Base-by-base conservation (phyloP, 805 yeast genomes). In the Cyberlindnera xishuangbannaensis region DNA sequence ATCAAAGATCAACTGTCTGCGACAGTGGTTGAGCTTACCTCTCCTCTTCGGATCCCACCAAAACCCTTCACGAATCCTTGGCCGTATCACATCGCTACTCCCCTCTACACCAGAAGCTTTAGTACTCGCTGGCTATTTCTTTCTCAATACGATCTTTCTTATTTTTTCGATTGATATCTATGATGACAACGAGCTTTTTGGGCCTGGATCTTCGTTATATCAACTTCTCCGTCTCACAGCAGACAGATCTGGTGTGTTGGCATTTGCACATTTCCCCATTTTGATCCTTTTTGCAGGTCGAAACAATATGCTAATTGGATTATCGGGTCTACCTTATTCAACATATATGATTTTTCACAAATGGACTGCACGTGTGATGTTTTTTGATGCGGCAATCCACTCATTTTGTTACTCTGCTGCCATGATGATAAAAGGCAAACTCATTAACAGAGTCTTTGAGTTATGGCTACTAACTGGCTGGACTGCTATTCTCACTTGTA, bases 321-420 rank as follows among this genome's bases (percentile, higher is more conserved):
- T 78, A 5, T 71, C 88, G 0, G 83, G 84, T 3, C 66, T 85
- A 66, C 62, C 76, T 5, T 78, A 71, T 44, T 61, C 78, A 8
- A 66, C 81, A 2, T 81, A 83, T 56, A 69, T 79, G 51, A 59
- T 67, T 18, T 72, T 73, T 48, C 96, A 86, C 56, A 78, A 73
- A 54, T 78, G 81, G 78, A 56, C 67, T 11, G 75, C 78, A 3
- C 55, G 81, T 35, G 48, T 67, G 1, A 57, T 64, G 46, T 55
- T 71, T 20, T 36, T 71, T 10, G 56, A 73, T 39, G 59, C 65
- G 10, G 32, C 66, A 4, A 52, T 74, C 4, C 86, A 78, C 44
- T 26, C 46, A 1, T 15, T 28, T 14, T 30, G 38, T n/a, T 39
- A 36, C 17, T 11, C 37, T 2, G 64, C 63, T 3, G 31, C 40